phyloP scores from a whole-genome alignment of 78 protist genomes.

The Dictyostelium firmibasis region DNA sequence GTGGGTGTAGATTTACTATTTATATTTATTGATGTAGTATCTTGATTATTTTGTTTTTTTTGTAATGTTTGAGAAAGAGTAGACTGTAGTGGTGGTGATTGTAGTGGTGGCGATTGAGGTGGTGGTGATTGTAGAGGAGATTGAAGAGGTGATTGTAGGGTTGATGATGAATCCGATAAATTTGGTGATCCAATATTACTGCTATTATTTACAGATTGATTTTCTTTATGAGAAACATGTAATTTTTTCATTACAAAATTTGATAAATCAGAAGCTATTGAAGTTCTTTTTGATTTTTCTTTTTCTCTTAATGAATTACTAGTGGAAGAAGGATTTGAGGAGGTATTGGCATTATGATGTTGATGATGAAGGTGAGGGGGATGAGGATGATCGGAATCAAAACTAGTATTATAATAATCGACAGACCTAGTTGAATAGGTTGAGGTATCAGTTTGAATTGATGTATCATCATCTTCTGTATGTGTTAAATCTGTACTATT shows the following conservation, averaged over 20 bases:
- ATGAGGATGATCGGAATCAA: neutral
- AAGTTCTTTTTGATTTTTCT: neutral
- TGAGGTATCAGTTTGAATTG: constrained; percentile 4
- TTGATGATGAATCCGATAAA: neutral
- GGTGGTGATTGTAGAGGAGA: neutral
- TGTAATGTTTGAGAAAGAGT: neutral
- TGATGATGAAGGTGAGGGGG: neutral
- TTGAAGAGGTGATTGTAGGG: neutral
- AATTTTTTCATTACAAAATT: neutral
- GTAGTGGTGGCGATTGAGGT: neutral
- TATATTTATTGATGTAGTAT: neutral
- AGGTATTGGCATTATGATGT: neutral
- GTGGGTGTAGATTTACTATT: neutral
- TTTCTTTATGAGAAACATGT: neutral
- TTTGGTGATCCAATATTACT: neutral
- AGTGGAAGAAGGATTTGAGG: neutral
- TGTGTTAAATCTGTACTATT: neutral
- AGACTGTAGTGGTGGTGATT: neutral
- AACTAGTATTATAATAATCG: neutral
- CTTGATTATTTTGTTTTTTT: neutral
- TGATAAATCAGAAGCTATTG: neutral
- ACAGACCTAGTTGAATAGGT: neutral
- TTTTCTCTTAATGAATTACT: neutral
- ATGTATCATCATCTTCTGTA: neutral
- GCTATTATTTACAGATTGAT: neutral